Evolutionary conservation across 805 yeast species (phyloP).

Genomic region (Saccharomycopsis fermentans): DNA sequence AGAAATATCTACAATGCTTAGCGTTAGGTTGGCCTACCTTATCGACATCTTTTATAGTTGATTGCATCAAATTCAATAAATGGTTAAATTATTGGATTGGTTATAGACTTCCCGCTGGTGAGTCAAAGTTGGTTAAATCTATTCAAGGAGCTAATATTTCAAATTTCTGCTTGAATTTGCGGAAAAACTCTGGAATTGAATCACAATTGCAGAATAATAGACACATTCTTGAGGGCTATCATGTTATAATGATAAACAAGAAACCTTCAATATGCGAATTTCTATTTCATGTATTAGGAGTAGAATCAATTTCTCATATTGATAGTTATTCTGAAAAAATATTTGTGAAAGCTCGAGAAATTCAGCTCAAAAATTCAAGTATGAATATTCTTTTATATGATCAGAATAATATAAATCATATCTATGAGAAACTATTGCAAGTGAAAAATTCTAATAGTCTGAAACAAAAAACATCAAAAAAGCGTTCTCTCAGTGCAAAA

Average conservation of each 20-base stretch:
- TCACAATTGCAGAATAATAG: constrained; percentile 36
- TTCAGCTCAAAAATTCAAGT: neutral
- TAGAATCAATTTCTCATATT: constrained; percentile 21
- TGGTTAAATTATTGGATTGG: constrained; percentile 34
- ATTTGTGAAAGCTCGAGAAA: neutral
- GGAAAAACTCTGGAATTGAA: constrained; percentile 19
- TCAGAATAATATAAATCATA: constrained; percentile 14
- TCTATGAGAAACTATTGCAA: neutral
- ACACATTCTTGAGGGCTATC: constrained; percentile 21
- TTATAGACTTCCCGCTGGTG: constrained; percentile 67
- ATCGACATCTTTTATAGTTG: constrained; percentile 45
- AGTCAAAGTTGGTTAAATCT: constrained; percentile 35
- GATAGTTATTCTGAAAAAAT: neutral
- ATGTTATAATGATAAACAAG: constrained; percentile 19
- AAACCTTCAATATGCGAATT: constrained; percentile 29
- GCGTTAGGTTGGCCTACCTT: constrained; percentile 84
- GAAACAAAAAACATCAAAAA: neutral
- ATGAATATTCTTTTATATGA: constrained; percentile 25
- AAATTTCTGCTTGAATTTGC: constrained; percentile 32
- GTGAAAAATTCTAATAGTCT: neutral
- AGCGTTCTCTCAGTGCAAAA: constrained; percentile 5
- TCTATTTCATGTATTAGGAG: constrained; percentile 38
- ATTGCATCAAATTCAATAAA: constrained; percentile 30
- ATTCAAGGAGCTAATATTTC: constrained; percentile 41
- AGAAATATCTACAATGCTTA: constrained; percentile 66